Evolutionary conservation across 495 filamentous ascomycete genomes (phyloP).

Genomic region (Podospora sp.): DNA sequence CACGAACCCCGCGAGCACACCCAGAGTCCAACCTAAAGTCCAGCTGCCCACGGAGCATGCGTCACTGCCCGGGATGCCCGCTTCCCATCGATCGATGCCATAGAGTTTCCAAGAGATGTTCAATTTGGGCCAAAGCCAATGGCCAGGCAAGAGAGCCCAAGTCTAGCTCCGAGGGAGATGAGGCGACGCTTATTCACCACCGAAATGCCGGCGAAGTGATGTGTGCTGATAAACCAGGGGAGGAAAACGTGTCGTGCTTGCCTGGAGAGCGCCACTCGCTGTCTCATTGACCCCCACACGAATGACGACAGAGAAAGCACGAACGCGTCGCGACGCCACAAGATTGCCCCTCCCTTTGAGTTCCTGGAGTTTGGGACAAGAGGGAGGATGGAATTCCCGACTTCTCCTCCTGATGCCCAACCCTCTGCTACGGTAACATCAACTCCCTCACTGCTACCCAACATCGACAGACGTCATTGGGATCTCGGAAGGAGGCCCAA

Average conservation of each 20-base stretch:
- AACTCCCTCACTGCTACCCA: not conserved
- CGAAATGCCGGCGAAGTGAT: too few species aligned
- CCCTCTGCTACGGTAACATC: not conserved
- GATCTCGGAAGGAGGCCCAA: not conserved
- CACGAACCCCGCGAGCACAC: too few species aligned
- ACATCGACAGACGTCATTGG: not conserved
- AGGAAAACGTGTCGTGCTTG: not conserved
- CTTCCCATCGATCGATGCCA: not conserved
- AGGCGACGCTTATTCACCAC: not conserved
- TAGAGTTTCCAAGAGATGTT: not conserved
- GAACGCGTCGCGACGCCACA: conserved; percentile 6
- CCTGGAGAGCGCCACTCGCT: too few species aligned
- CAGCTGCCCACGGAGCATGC: not conserved
- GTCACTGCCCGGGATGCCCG: not conserved
- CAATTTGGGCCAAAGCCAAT: not conserved
- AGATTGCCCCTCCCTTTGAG: conserved; percentile 9
- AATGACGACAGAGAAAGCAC: conserved; percentile 12
- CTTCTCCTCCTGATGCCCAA: not conserved
- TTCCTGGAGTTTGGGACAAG: not conserved
- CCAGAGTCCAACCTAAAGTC: too few species aligned
- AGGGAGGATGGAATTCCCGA: not conserved
- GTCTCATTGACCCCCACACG: conserved; percentile 4
- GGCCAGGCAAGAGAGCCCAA: not conserved
- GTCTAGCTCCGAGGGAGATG: not conserved
- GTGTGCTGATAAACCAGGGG: not conserved